Conservation (phyloP, 73 alveolate species). For the Diophrys appendiculata region DNA sequence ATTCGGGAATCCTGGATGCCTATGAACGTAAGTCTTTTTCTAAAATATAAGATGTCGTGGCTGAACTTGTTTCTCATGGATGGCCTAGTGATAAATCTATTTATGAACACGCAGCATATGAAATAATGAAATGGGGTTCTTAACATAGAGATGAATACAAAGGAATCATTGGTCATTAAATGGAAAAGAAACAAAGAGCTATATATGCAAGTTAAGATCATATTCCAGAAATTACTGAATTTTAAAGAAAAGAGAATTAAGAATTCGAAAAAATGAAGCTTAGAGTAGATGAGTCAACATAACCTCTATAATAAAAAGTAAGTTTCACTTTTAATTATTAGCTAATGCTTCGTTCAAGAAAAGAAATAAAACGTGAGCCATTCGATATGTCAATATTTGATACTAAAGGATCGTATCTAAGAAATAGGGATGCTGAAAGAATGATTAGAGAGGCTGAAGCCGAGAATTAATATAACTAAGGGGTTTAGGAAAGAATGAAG, state of each 20-base stretch:
- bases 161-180: constrained; percentile 47
- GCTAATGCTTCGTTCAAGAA: not conserved
- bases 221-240: constrained; percentile 27
- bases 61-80: constrained; percentile 38
- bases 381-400: not conserved
- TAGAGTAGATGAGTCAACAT: not conserved
- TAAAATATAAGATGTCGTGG: constrained; percentile 16
- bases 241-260: not conserved
- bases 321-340: not conserved
- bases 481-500: not conserved
- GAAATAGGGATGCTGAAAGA: not conserved
- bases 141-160: constrained; percentile 48
- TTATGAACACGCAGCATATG: constrained; percentile 68
- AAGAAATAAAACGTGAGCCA: not conserved
- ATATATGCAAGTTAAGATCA: constrained; percentile 47
- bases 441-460: not conserved
- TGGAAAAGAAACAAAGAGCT: constrained; percentile 34
- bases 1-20: constrained; percentile 49
- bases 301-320: not conserved
- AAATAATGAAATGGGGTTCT: constrained; percentile 50
- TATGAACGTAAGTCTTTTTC: constrained; percentile 36
- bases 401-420: not conserved
- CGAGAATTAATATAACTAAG: not conserved
- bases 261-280: not conserved
- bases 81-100: constrained; percentile 65